Evolutionary conservation across 2,329 filamentous ascomycete genomes (phyloP).

Genomic region (Aspergillus tubingensis): DNA sequence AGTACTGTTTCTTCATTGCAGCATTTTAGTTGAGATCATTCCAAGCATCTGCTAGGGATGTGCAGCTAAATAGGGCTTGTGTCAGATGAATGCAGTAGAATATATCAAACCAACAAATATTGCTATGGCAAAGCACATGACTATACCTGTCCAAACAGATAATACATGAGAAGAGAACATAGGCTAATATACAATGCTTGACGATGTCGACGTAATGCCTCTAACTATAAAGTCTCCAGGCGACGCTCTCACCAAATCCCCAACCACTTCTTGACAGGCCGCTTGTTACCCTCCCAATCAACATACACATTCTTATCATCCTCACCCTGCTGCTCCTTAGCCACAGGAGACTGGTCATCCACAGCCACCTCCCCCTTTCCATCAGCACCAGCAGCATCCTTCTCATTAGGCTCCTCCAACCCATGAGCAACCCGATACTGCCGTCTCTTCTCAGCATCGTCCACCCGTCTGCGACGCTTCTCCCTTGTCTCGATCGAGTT

Average conservation of each 20-base stretch:
- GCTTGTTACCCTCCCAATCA: conserved; percentile 49
- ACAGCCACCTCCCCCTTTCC: conserved; percentile 26
- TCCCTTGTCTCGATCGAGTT: conserved; percentile 68
- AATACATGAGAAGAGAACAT: conserved; percentile 23
- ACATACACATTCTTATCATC: conserved; percentile 31
- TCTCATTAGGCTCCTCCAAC: conserved; percentile 57
- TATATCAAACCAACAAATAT: not conserved
- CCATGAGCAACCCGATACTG: conserved; percentile 87
- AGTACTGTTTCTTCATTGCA: too few relatives aligned
- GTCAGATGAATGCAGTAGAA: not conserved
- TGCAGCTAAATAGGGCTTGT: too few relatives aligned
- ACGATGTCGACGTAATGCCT: not conserved
- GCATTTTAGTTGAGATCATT: not conserved
- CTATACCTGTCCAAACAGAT: conserved; percentile 19
- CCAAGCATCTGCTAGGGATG: not conserved
- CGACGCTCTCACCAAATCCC: conserved; percentile 68
- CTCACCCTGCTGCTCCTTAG: conserved; percentile 36
- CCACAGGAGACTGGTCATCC: conserved; percentile 44
- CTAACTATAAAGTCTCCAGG: not conserved
- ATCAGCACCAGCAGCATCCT: conserved; percentile 19
- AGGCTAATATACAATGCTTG: conserved; percentile 12
- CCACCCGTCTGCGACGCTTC: conserved; percentile 70
- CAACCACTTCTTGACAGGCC: conserved; percentile 74
- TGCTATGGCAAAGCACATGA: conserved; percentile 1
- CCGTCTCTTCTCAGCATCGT: conserved; percentile 84